Evolutionary conservation across 1,284 basidiomycete species (phyloP), one percentile per base, ranked within the genome.

Genomic region (Apiotrichum mycotoxinovorans): DNA sequence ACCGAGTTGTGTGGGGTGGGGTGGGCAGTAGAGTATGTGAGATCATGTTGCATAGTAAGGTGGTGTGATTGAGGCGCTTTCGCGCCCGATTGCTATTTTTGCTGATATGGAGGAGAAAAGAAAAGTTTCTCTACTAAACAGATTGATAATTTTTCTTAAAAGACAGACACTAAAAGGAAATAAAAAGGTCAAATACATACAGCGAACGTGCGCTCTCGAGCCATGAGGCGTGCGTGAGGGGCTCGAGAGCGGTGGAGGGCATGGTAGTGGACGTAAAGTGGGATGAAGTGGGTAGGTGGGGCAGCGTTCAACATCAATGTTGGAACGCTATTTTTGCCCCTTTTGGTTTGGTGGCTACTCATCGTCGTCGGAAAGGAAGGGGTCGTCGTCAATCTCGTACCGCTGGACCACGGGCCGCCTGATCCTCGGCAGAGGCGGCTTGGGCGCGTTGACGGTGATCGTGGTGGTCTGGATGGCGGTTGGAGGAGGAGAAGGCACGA

Each of bases 41-140:
- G 38, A 47, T 47, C 54, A 56, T 34, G 20, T 52, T 57, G 56
- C 56, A 57, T 57, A 45, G 23, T 41, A 34, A 30, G 10, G 42
- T 37, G 14, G 14, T 18, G 35, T 37, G 35, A 15, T 7, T 14
- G 14, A 37, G 35, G 14, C 30, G 30, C 35, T 37, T 15, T 15
- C 17, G 17, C 35, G 35, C 17, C 9, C 35, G 35, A 14, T 22
- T 22, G 10, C 14, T 41, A 3, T 41, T 41, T 4, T 20, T 44
- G 23, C 26, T 44, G 43, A 26, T 15, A 17, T 18, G 35, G 35
- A 30, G 30, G 30, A 7, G 5, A 12, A 30, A 30, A 30, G 8
- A 38, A 8, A 14, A 38, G n/a, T 17, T 18, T 18, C 8, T 38
- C n/a, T n/a, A 38, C 18, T 38, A 17, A 38, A n/a, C 18, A n/a